These are phyloP conservation scores for Suillus sp. DNA, from an alignment of 768 basidiomycete species.

Conservation along the genomic window DNA sequence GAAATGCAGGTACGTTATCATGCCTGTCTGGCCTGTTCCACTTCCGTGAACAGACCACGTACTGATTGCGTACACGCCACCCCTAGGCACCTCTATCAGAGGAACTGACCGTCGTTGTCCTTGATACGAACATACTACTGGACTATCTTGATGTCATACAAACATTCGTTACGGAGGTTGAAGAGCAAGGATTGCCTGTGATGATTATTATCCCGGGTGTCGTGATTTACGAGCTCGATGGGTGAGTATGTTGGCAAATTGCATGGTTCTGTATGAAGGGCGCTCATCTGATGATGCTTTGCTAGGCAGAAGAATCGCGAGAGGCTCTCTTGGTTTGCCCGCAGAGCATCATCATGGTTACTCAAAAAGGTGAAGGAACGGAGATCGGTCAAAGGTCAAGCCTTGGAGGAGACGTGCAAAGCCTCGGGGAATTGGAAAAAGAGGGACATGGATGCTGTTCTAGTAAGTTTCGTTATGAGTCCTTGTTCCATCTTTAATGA, in stretches of 20 bases:
- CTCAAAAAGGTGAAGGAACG: conserved; percentile 60
- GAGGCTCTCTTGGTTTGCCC: conserved; percentile 60
- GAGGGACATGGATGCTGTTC: conserved; percentile 43
- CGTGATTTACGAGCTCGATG: conserved; percentile 78
- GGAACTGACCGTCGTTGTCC: conserved; percentile 51
- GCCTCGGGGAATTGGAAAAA: conserved; percentile 62
- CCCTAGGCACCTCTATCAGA: conserved; percentile 46
- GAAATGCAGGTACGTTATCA: conserved; percentile 66
- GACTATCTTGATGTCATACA: conserved; percentile 65
- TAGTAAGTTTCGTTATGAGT: conserved; percentile 27
- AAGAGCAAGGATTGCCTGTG: conserved; percentile 50
- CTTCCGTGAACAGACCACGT: background rate
- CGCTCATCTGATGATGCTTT: conserved; percentile 10
- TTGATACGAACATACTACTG: conserved; percentile 81
- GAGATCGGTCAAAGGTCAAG: conserved; percentile 59
- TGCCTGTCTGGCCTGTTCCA: background rate
- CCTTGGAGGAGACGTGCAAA: conserved; percentile 64
- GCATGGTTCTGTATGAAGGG: conserved; percentile 6
- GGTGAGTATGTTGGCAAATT: conserved; percentile 41
- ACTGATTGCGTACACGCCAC: conserved; percentile 1
- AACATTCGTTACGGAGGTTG: conserved; percentile 65
- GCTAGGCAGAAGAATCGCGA: conserved; percentile 44
- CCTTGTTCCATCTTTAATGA: conserved; percentile 2
- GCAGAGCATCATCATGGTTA: conserved; percentile 71
- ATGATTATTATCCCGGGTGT: conserved; percentile 70